Base-by-base conservation (phyloP, 2,329 filamentous ascomycete genomes). In the Fusarium subtropicale region DNA sequence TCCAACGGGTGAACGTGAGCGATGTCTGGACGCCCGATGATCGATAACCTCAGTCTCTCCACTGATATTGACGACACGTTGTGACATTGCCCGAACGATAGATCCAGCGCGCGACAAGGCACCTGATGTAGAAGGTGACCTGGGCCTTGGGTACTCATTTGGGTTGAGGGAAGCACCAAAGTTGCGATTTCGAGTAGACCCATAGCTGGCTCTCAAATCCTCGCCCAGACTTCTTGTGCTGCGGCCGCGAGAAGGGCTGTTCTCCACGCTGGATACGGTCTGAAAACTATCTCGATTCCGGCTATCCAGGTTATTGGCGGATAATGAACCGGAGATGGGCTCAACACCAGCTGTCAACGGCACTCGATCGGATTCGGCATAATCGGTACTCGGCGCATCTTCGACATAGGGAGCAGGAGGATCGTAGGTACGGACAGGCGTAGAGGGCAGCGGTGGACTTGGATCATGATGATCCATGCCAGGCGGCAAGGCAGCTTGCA, bases 31-130 rank as follows among this genome's bases (percentile, higher is more conserved):
- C 26, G 90, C 85, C 53, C 88, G 89, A 66, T 91, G 89, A 77
- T 97, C 93, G 18, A 94, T 85, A 22, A 92, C 82, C 73, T 97
- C 93, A 7, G 91, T 91, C 75, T 98, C 96, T 76, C 97, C 97
- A 80, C 94, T 97, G 74, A 99, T 88, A 76, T 98, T 98, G 76
- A 99, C 96, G 58, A 99, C 94, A 83, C 96, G 93, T 81, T 97
- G 94, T 33, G 97, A 98, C 89, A 99, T 97, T 66, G 89, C 89
- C 69, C 91, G 88, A 79, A 94, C 88, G 73, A 94, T 92, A 11
- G 91, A 92, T 45, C 91, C 88, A 64, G 92, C 91, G 71, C 89
- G 85, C 26, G 86, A 87, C 54, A 94, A 79, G 20, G 91, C 90
- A 28, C 87, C 87, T 13, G 88, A 85, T 11, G 87, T 85, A 20